phyloP scores from a whole-genome alignment of 176 grass and related monocot genomes.

The Phoenix dactylifera region DNA sequence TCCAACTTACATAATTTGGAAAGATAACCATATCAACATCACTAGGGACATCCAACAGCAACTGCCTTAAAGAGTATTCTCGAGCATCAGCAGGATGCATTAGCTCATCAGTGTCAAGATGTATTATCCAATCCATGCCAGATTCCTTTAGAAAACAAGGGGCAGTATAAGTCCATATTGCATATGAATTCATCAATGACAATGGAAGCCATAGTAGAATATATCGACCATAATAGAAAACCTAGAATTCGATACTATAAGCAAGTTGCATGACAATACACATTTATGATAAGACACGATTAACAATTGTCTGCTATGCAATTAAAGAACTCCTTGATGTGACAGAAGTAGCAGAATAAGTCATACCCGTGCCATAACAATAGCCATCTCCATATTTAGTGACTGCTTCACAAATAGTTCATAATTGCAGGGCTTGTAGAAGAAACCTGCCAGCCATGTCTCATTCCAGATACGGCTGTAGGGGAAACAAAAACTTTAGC shows the following conservation, averaged over 20 bases:
- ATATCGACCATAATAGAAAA: too few species aligned
- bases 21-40: conserved; percentile 95
- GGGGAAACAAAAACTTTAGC: conserved; percentile 2
- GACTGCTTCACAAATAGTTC: conserved; percentile 98
- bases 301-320: too few species aligned
- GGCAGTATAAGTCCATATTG: too few species aligned
- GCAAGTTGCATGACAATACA: too few species aligned
- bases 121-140: conserved; percentile 97
- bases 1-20: conserved; percentile 85
- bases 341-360: background rate
- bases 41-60: conserved; percentile 48
- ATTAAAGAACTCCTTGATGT: background rate
- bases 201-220: too few species aligned
- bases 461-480: conserved; percentile 82
- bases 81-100: conserved; percentile 59
- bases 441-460: conserved; percentile 81
- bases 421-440: conserved; percentile 98
- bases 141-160: conserved; percentile 38
- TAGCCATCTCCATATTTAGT: conserved; percentile 99
- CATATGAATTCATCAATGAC: too few species aligned
- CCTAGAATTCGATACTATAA: too few species aligned
- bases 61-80: conserved; percentile 66
- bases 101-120: conserved; percentile 95
- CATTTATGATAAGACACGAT: too few species aligned
- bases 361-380: conserved; percentile 78